Conservation (phyloP, 805 yeast genomes). For the Torulaspora microellipsoides region DNA sequence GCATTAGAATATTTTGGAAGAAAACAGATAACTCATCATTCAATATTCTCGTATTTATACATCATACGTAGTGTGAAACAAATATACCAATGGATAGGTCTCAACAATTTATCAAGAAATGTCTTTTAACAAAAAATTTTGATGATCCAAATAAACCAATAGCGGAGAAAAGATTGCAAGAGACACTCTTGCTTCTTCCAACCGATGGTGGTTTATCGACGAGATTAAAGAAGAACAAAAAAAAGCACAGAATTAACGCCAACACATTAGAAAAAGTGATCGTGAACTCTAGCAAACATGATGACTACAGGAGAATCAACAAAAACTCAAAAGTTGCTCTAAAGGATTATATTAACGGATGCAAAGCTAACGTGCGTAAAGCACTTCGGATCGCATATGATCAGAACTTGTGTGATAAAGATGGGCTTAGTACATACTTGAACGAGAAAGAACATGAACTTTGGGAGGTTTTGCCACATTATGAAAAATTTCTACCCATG, state of each 20-base stretch:
- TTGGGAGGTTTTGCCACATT: constrained; percentile 33
- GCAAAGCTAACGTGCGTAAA: constrained; percentile 21
- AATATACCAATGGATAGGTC: constrained; percentile 25
- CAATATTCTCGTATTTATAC: no score
- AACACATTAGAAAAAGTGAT: constrained; percentile 5
- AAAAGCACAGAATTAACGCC: constrained; percentile 12
- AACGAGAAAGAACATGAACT: constrained; percentile 17
- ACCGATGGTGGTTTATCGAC: constrained; percentile 33
- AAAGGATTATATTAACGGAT: constrained; percentile 24
- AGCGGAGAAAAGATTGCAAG: constrained; percentile 32
- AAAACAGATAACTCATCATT: no score
- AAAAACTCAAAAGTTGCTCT: constrained; percentile 33
- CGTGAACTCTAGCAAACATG: constrained; percentile 13
- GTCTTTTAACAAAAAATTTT: constrained; percentile 28
- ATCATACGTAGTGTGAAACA: no score
- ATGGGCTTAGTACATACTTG: constrained; percentile 24
- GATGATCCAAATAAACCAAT: constrained; percentile 30
- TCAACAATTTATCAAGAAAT: constrained; percentile 30
- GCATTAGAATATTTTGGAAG: no score
- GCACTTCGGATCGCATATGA: constrained; percentile 30
- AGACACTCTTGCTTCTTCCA: constrained; percentile 31
- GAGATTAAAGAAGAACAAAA: constrained; percentile 21
- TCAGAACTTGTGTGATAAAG: constrained; percentile 12
- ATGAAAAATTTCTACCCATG: constrained; percentile 50
- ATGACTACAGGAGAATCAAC: constrained; percentile 24